Evolutionary conservation across 2,329 filamentous ascomycete species (phyloP), one percentile per base, ranked within the genome.

Genomic region (Trichoderma hamatum): DNA sequence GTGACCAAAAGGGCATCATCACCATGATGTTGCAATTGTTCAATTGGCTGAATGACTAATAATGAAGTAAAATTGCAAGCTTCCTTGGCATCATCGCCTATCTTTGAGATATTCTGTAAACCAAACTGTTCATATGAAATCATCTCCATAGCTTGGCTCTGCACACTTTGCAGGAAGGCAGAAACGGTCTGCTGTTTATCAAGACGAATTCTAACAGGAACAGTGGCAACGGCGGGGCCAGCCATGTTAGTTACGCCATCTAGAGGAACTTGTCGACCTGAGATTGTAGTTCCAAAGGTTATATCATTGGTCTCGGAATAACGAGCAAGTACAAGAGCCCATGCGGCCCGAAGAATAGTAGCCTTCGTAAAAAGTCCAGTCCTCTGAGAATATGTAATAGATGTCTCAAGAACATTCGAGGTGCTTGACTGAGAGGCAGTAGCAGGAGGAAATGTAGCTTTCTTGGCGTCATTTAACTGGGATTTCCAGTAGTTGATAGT

Each of bases 161-260:
- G 68, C 2, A 70, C 63, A 2, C 64, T 34, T 3, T 70, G 55
- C 9, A 78, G 67, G 14, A 72, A 73, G 10, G 72, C 60, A 24
- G 66, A 49, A n/a, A 74, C 34, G 2, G 60, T 68, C 5, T 67
- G 65, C 19, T 65, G 32, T 19, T 32, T 58, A 7, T 71, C 43
- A 4, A 75, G 26, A 2, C 34, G 52, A 3, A 76, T 59, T 14
- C 76, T 71, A 1, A 77, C 58, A 6, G 78, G 78, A 0, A 80
- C 71, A 4, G 76, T 78, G 16, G 75, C 73, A 30, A 80, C 76
- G 0, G 75, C 75, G 3, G 78, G 76, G 1, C 76, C 78, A 3
- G 72, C 64, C 7, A 79, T 74, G 1, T 71, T 67, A 6, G 75
- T 73, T 1, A 80, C 72, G 9, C 74, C 75, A 1, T 58, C 39